Evolutionary conservation across 495 filamentous ascomycete genomes (phyloP).

Genomic region (Corynascus novoguineensis): DNA sequence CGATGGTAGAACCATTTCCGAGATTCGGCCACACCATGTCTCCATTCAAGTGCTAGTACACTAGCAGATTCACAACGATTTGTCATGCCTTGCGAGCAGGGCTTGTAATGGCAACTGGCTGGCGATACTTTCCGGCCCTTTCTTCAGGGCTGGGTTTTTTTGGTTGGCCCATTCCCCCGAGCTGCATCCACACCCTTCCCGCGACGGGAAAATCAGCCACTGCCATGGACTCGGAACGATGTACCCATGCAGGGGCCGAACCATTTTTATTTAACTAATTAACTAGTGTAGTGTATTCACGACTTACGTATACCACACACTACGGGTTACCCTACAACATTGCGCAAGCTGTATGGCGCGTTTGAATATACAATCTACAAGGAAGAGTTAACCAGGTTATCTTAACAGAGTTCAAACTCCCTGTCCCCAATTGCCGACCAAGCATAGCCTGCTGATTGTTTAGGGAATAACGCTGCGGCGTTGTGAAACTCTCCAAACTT

Average conservation of each 20-base stretch:
- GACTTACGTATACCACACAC: no score
- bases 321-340: no score
- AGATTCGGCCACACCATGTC: neutral
- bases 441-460: neutral
- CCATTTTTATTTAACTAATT: no score
- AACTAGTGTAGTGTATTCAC: no score
- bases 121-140: neutral
- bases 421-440: neutral
- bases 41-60: no score
- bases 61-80: no score
- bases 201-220: neutral
- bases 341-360: no score
- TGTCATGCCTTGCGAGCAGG: neutral
- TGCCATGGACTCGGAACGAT: conserved; percentile 8
- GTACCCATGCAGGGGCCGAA: conserved; percentile 6
- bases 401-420: no score
- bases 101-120: neutral
- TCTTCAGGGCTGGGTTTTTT: neutral
- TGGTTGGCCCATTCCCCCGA: neutral
- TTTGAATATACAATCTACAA: no score
- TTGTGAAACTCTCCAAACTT: no score
- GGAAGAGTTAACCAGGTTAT: no score
- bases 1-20: no score
- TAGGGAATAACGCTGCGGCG: neutral
- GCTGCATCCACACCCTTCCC: neutral